These are phyloP conservation scores for Penicillium hesseltinei DNA, from an alignment of 2,329 filamentous ascomycete genomes.

Conservation along the genomic window DNA sequence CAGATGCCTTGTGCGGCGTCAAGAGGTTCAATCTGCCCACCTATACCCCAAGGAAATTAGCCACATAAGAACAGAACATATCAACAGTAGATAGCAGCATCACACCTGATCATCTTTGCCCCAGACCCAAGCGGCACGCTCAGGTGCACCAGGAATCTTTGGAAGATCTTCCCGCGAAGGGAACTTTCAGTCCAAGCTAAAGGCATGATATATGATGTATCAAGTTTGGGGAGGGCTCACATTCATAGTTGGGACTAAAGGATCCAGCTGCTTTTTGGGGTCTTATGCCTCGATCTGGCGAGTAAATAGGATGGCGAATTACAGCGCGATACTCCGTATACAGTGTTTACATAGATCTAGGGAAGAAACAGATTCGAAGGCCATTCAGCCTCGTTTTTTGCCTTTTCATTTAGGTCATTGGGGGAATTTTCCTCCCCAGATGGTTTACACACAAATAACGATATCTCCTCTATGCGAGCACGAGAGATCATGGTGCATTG, in stretches of 20 bases:
- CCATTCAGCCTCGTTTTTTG: constrained; percentile 24
- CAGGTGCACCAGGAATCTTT: constrained; percentile 51
- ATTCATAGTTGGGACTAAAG: neutral
- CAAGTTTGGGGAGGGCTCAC: neutral
- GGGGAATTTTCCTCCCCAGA: constrained; percentile 10
- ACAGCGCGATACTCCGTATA: neutral
- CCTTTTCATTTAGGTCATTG: constrained; percentile 18
- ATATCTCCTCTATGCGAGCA: constrained; percentile 4
- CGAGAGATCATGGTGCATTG: neutral
- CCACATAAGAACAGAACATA: neutral
- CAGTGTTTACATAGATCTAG: neutral
- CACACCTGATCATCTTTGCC: constrained; percentile 54
- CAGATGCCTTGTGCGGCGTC: constrained; percentile 53
- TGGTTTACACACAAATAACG: constrained; percentile 17
- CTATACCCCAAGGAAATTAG: constrained; percentile 7
- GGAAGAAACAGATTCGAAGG: constrained; percentile 2
- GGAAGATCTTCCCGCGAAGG: constrained; percentile 55
- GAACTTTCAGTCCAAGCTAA: constrained; percentile 36
- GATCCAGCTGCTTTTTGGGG: neutral
- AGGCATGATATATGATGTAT: neutral
- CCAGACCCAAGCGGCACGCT: constrained; percentile 61
- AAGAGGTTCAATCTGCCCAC: constrained; percentile 54
- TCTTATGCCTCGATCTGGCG: neutral
- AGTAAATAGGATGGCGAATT: neutral
- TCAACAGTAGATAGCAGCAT: neutral